Base-by-base conservation (phyloP, 2,329 filamentous ascomycete species). In the Coleophoma eucalyptorum region DNA sequence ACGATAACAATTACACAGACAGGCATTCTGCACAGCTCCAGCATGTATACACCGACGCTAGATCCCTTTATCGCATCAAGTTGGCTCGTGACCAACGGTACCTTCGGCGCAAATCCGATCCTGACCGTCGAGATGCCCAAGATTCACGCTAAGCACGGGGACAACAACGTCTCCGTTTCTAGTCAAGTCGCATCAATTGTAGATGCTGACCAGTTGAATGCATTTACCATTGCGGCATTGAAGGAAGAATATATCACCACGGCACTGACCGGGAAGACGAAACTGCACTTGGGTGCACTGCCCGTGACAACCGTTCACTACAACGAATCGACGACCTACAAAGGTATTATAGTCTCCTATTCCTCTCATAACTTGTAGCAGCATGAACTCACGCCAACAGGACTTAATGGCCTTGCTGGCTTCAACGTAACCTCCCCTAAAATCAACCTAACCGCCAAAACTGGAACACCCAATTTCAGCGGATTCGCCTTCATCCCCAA, bases 401-500 rank as follows among this genome's bases (percentile, higher is more conserved):
- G 78, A 2, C 69, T 85, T n/a, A 82, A 84, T 64, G 70, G 72
- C 31, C 72, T 86, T 11, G 60, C 69, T 33, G 77, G 76, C 26
- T 76, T 81, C 62, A 68, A 71, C 35, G 67, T 80, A 34, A 74
- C 70, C 15, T 65, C 74, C 32, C 71, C 80, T 59, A 67, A 68
- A 34, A 69, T 82, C 56, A 65, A 76, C 50, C 61, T 67, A 8
- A 65, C 63, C 32, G 50, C 62, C 1, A 51, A 65, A 21, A 51
- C 62, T 1, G 73, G 78, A 43, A 6, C 26, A 8, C 71, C 72
- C 51, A 84, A 83, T 63, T 71, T 82, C 58, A 62, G 73, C 19
- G 82, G 78, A 58, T 72, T 67, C 12, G 75, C 80, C 43, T 69
- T 64, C 54, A 80, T 86, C 46, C 80, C 80, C 52, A 86, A 85